Base-by-base conservation (phyloP, 2,329 filamentous ascomycete genomes). In the Arthrocladium fulminans region DNA sequence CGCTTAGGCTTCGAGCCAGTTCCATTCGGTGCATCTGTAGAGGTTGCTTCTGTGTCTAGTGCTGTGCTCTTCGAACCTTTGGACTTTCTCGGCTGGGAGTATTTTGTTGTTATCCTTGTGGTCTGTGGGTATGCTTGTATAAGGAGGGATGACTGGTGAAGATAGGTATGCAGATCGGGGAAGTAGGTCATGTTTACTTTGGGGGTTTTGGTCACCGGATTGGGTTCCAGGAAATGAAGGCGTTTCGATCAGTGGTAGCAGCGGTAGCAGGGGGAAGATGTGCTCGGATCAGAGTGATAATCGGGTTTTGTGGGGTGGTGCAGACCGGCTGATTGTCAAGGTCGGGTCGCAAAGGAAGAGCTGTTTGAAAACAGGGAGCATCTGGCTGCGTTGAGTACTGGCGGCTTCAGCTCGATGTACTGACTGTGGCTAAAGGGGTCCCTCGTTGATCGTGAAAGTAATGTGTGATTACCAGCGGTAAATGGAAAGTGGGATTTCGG, bases 41-140 rank as follows among this genome's bases (percentile, higher is more conserved):
- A 3, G 30, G 59, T 20, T 57, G 50, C 12, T 54, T 50, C 37
- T 54, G 57, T 35, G 61, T 57, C 56, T 50, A 61, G 67, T 61
- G 61, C 37, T 27, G 55, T 51, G 23, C 54, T 15, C n/a, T 50
- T 40, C 50, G 39, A 45, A 51, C 25, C 45, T 60, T 60, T 54
- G 59, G 58, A 47, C 50, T 63, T 58, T 62, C 54, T 53, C 57
- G 52, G 59, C 58, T 55, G 54, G 57, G 58, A 83, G 79, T 97
- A 98, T 74, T 86, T 88, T 55, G 89, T 95, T 57, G 88, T 94
- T 71, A 97, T 87, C 62, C 82, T 80, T 41, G 90, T 89, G 27
- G 79, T 79, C 17, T 47, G 44, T 3, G 92, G 92, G 41, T 87
- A 82, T 48, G 92, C 90, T 69, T 92, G 80, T 47, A 98, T 74